Conservation (phyloP, 2,329 filamentous ascomycete species). For the Colletotrichum shisoi region DNA sequence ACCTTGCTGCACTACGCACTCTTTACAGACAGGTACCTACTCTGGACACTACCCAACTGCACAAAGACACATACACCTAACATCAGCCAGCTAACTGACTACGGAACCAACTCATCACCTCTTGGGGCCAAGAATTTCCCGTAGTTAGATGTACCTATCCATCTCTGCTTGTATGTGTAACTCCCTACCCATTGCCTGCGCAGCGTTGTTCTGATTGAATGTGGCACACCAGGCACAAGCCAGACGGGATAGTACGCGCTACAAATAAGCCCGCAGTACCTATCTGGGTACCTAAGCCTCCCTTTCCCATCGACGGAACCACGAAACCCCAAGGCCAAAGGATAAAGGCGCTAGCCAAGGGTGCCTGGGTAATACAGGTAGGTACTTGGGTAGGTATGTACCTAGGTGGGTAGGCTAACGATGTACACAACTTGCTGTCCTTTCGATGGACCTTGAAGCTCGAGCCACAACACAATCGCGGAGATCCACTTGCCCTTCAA, state of each 20-base stretch:
- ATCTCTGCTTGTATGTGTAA: background rate
- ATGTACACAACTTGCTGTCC: background rate
- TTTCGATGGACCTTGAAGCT: conserved; percentile 31
- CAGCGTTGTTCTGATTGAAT: background rate
- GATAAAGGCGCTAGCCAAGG: background rate
- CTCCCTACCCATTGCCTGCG: background rate
- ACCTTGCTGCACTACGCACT: background rate
- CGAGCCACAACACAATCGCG: conserved; percentile 24
- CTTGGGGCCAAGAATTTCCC: background rate
- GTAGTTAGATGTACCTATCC: background rate
- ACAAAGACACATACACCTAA: background rate
- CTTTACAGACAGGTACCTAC: background rate
- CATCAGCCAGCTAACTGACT: background rate
- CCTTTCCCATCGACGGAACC: background rate
- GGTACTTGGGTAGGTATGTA: too few relatives aligned
- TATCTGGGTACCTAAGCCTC: background rate
- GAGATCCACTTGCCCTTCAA: conserved; percentile 30
- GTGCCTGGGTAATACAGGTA: background rate
- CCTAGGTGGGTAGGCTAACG: background rate
- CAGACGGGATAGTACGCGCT: background rate
- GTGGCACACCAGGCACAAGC: background rate
- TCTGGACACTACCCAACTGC: too few relatives aligned
- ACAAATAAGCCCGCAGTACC: background rate
- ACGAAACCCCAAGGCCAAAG: background rate
- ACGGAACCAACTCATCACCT: background rate